Percentiles rank a stretch among this genome's conserved stretches.
These are phyloP conservation scores for Picochlorum sp. DNA, from an alignment of 139 green algal species.

Conservation along the genomic window DNA sequence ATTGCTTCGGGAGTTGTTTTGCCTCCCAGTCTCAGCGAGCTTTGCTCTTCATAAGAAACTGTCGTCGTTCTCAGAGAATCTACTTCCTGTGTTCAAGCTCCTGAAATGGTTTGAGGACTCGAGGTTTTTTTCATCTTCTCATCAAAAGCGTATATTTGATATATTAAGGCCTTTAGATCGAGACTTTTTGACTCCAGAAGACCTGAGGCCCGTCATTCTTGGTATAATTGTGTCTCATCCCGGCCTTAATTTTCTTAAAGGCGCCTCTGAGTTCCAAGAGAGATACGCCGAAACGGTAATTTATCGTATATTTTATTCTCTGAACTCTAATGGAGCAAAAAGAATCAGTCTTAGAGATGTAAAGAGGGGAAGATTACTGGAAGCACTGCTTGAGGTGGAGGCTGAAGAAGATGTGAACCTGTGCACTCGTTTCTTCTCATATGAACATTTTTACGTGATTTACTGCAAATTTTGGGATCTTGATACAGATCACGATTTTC, in stretches of 20 bases:
- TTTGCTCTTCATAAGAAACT: constrained; percentile 67
- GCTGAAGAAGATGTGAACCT: constrained; percentile 95
- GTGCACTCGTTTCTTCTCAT: constrained; percentile 86
- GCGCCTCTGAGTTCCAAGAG: constrained; percentile 96
- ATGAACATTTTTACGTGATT: constrained; percentile 99
- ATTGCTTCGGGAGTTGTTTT: constrained; percentile 52
- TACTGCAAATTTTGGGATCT: constrained; percentile 99
- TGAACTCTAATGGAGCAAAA: constrained; percentile 72
- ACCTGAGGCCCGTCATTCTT: constrained; percentile 76
- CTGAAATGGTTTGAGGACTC: constrained; percentile 25
- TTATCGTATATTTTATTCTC: constrained; percentile 91
- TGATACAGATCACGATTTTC: constrained; percentile 96
- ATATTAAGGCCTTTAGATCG: constrained; percentile 25
- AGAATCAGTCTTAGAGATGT: constrained; percentile 73
- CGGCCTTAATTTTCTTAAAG: constrained; percentile 92
- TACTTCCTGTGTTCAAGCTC: constrained; percentile 24
- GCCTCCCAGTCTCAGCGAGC: constrained; percentile 71
- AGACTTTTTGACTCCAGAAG: constrained; percentile 39
- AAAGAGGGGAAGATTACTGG: constrained; percentile 68
- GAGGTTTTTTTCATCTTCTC: constrained; percentile 9
- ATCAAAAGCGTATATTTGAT: constrained; percentile 22
- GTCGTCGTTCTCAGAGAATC: neutral
- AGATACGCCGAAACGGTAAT: constrained; percentile 96
- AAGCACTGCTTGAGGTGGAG: constrained; percentile 74
- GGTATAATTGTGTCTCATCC: constrained; percentile 81